These are phyloP conservation scores for Penicillium sp. DNA, from an alignment of 2,329 filamentous ascomycete species.

Conservation along the genomic window DNA sequence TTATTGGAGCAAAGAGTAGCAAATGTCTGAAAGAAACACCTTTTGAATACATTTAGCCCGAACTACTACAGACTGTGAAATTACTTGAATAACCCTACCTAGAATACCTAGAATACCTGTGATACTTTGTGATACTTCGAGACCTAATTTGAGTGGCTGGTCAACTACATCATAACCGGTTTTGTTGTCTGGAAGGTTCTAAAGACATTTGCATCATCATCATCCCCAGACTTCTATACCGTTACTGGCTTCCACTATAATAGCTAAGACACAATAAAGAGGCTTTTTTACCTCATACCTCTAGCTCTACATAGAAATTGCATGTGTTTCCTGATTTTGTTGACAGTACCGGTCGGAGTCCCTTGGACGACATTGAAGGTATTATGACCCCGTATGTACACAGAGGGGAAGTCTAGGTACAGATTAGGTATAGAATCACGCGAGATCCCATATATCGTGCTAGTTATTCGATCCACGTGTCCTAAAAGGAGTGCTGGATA, in stretches of 20 bases:
- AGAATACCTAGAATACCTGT: not conserved
- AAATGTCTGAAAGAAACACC: not conserved
- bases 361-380: not conserved
- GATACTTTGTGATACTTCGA: not conserved
- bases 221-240: not conserved
- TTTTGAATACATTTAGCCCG: not conserved
- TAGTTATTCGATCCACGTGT: not conserved
- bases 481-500: not conserved
- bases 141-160: not conserved
- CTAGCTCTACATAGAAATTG: not conserved
- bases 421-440: not conserved
- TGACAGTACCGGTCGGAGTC: not conserved
- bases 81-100: no score
- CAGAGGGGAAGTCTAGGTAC: not conserved
- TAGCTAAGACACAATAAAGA: not conserved
- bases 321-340: not conserved
- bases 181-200: constrained; percentile 5
- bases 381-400: not conserved
- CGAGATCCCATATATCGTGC: not conserved
- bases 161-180: constrained; percentile 2
- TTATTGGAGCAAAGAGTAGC: not conserved
- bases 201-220: not conserved
- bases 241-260: not conserved
- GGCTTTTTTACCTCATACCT: not conserved
- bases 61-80: not conserved